These are phyloP conservation scores for Pythium phragmiticola DNA, from an alignment of 352 stramenopile genomes.

Conservation along the genomic window DNA sequence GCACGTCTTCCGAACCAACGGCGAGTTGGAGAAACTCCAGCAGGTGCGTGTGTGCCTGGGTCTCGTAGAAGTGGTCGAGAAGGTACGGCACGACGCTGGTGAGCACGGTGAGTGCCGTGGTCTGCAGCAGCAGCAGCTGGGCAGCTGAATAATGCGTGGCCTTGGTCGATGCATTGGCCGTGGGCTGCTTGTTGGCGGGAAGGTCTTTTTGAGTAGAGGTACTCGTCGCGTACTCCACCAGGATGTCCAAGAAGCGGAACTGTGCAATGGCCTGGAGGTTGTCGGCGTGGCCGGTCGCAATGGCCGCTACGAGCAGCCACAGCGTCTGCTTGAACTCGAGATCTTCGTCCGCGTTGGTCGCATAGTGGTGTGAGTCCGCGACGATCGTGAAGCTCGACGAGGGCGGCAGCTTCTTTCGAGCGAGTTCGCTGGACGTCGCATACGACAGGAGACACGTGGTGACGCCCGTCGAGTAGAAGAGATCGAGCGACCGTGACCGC, in stretches of 20 bases:
- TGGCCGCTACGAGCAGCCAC: conserved; percentile 63
- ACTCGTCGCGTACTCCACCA: conserved; percentile 53
- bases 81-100: conserved; percentile 52
- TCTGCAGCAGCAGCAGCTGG: conserved; percentile 58
- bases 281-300: conserved; percentile 44
- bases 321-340: conserved; percentile 84
- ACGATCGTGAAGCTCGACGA: conserved; percentile 32
- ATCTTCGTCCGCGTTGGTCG: conserved; percentile 68
- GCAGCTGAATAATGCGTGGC: conserved; percentile 36
- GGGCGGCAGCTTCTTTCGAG: conserved; percentile 12
- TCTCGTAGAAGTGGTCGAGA: conserved; percentile 57
- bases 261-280: conserved; percentile 60
- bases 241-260: conserved; percentile 66
- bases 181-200: not conserved
- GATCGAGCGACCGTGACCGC: conserved; percentile 42
- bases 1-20: conserved; percentile 34
- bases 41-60: conserved; percentile 45
- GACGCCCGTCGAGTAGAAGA: conserved; percentile 60
- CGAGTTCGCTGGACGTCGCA: conserved; percentile 50
- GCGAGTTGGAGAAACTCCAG: conserved; percentile 51
- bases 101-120: conserved; percentile 54
- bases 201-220: not conserved
- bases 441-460: conserved; percentile 65
- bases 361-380: conserved; percentile 57
- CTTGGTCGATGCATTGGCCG: not conserved